Conservation (phyloP, 345 rosid genomes). For the Hirschfeldia incana region DNA sequence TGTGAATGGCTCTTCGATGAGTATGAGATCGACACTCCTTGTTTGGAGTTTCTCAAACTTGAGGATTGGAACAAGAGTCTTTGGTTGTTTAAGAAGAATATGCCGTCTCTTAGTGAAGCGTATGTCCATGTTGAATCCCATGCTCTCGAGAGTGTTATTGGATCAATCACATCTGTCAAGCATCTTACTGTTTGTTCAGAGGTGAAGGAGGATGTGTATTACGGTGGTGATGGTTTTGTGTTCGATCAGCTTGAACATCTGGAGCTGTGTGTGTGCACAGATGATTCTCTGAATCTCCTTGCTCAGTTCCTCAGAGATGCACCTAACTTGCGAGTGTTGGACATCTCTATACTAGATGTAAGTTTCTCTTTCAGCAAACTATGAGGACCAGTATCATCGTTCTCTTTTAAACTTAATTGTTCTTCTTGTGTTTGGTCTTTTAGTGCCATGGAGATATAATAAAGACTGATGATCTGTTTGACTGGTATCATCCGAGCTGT, state of each 20-base stretch:
- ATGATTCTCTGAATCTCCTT: background rate
- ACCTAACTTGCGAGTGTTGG: background rate
- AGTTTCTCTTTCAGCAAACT: background rate
- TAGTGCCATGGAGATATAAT: background rate
- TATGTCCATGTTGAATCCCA: background rate
- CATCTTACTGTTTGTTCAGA: background rate
- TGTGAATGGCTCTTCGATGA: background rate
- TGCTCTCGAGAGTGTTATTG: background rate
- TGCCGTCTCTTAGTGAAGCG: background rate
- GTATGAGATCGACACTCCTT: constrained; percentile 1
- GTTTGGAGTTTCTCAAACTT: background rate
- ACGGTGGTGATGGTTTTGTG: background rate
- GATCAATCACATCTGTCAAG: constrained; percentile 1
- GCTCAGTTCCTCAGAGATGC: background rate
- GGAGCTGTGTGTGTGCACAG: background rate
- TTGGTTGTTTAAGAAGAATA: background rate
- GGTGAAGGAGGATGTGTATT: background rate
- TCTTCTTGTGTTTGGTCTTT: background rate
- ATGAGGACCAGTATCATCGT: no score
- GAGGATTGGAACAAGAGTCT: background rate
- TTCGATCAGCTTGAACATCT: constrained; percentile 9
- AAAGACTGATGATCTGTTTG: background rate
- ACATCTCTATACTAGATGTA: background rate
- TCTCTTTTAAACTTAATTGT: background rate
- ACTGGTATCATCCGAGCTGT: background rate